Conservation (phyloP, 306 rosid genomes). For the Fagus sylvatica region DNA sequence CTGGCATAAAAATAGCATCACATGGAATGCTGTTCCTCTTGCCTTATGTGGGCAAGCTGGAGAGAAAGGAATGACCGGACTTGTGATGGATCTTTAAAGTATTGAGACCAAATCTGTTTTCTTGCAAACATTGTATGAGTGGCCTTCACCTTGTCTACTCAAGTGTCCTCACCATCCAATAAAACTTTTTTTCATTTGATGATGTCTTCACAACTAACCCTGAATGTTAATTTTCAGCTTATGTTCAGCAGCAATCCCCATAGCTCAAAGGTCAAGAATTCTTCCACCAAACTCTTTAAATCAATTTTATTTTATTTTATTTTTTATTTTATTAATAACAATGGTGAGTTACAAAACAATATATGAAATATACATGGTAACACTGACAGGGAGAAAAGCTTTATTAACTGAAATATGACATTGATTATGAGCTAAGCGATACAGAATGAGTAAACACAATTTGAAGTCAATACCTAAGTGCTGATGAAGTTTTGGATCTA, state of each 20-base stretch:
- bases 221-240: neutral
- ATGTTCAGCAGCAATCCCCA: neutral
- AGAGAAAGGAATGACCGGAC: neutral
- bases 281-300: neutral
- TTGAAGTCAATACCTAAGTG: slow-evolving; percentile 72
- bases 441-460: slow-evolving; percentile 20
- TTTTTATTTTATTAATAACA: neutral
- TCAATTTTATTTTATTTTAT: too few species aligned
- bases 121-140: neutral
- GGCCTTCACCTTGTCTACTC: neutral
- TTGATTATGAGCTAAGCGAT: neutral
- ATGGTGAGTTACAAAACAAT: neutral
- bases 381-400: neutral
- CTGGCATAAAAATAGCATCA: neutral
- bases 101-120: neutral
- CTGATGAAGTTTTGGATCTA: slow-evolving; percentile 97
- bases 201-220: neutral
- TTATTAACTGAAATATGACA: slow-evolving; percentile 4
- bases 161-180: neutral
- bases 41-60: neutral
- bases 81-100: neutral
- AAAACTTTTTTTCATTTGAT: neutral
- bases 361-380: neutral
- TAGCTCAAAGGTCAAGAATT: neutral
- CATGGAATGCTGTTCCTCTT: neutral